phyloP scores from a whole-genome alignment of 2,329 filamentous ascomycete species.

The Alternaria rosae region DNA sequence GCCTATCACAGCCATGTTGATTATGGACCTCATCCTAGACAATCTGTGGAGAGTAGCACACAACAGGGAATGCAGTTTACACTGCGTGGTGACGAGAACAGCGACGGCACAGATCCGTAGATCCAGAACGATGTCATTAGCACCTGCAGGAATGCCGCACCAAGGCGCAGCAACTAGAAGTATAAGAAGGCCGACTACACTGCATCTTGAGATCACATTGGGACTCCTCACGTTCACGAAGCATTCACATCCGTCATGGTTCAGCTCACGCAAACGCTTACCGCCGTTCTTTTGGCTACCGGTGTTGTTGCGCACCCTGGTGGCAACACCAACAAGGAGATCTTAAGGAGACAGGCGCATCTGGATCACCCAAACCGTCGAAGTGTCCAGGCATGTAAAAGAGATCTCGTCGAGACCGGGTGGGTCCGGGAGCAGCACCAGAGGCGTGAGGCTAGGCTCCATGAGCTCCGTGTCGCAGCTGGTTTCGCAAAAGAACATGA shows the following conservation, averaged over 20 bases:
- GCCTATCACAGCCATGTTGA: constrained; percentile 27
- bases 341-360: constrained; percentile 40
- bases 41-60: constrained; percentile 27
- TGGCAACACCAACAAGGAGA: constrained; percentile 46
- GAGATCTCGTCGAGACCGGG: constrained; percentile 40
- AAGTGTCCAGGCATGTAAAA: constrained; percentile 44
- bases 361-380: constrained; percentile 50
- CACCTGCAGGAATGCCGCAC: constrained; percentile 16
- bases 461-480: constrained; percentile 49
- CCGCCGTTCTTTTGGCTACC: constrained; percentile 34
- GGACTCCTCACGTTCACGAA: not conserved
- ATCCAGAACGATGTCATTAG: constrained; percentile 20
- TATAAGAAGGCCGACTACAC: constrained; percentile 32
- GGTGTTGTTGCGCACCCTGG: constrained; percentile 50
- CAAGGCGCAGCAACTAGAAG: not conserved
- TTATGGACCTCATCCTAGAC: constrained; percentile 19
- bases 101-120: constrained; percentile 9
- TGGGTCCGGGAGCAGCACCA: constrained; percentile 47
- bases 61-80: constrained; percentile 6
- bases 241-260: constrained; percentile 28
- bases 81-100: constrained; percentile 9
- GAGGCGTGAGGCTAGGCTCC: constrained; percentile 48
- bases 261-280: constrained; percentile 33
- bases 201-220: not conserved
- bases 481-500: constrained; percentile 42